These are phyloP conservation scores for Boletellus ananas DNA, from an alignment of 768 basidiomycete genomes.

Conservation along the genomic window DNA sequence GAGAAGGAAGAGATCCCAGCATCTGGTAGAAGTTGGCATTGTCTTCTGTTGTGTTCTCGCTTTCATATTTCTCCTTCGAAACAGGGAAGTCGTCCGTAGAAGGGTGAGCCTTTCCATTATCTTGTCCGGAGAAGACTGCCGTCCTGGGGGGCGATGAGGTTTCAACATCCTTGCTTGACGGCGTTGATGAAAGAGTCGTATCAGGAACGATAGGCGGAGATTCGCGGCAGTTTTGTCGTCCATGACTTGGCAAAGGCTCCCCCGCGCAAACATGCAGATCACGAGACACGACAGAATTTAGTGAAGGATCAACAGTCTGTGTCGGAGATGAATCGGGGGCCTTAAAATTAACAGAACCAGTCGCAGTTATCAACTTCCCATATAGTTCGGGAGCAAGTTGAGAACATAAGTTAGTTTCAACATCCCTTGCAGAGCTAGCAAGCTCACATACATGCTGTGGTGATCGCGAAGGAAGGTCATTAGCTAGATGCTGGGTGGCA, in stretches of 20 bases:
- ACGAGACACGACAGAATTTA: background rate
- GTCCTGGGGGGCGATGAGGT: constrained; percentile 7
- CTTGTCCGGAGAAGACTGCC: background rate
- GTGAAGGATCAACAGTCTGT: constrained; percentile 4
- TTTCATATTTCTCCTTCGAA: constrained; percentile 10
- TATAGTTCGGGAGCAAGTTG: background rate
- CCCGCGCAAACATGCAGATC: background rate
- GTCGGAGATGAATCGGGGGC: background rate
- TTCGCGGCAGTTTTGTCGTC: constrained; percentile 34
- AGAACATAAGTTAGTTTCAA: constrained; percentile 4
- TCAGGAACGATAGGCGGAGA: constrained; percentile 6
- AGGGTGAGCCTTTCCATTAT: background rate
- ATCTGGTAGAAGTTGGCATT: constrained; percentile 33
- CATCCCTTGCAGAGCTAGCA: background rate
- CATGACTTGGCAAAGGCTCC: constrained; percentile 37
- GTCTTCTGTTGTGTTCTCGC: constrained; percentile 22
- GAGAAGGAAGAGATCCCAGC: constrained; percentile 58
- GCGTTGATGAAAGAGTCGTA: constrained; percentile 15
- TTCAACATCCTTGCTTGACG: constrained; percentile 21
- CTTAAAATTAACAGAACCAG: background rate
- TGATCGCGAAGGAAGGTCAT: constrained; percentile 24
- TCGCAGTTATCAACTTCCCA: constrained; percentile 1
- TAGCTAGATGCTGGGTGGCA: constrained; percentile 10
- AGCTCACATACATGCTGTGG: constrained; percentile 13
- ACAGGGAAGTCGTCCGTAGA: background rate